These are phyloP conservation scores for Fusarium veterinarium DNA, from an alignment of 2,329 filamentous ascomycete genomes.

Conservation along the genomic window DNA sequence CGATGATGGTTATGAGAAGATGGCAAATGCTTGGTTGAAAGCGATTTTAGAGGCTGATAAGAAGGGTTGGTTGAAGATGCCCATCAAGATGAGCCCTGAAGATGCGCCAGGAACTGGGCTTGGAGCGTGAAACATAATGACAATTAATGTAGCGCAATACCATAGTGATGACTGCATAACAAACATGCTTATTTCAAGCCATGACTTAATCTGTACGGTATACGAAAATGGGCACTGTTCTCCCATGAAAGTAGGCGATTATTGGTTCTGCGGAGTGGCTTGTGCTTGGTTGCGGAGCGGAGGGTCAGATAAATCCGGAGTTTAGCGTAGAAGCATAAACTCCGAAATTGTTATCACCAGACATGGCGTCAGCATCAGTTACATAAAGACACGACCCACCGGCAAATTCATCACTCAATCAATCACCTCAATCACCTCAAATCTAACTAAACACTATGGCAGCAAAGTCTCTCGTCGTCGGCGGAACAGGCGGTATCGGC, in stretches of 20 bases:
- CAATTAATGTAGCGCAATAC: accelerated
- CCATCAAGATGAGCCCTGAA: slow-evolving; percentile 5
- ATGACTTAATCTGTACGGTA: background rate
- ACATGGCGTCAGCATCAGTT: background rate
- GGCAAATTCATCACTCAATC: background rate
- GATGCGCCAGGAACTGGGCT: slow-evolving; percentile 20
- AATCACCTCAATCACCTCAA: background rate
- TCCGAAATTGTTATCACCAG: background rate
- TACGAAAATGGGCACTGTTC: background rate
- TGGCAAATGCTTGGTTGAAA: slow-evolving; percentile 32
- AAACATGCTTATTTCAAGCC: background rate
- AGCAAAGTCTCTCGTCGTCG: slow-evolving; percentile 49
- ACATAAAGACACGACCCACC: background rate
- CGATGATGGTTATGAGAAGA: slow-evolving; percentile 31
- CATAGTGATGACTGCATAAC: background rate
- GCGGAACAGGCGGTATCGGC: slow-evolving; percentile 52
- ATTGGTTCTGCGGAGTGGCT: slow-evolving; percentile 6
- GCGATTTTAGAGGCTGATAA: slow-evolving; percentile 19
- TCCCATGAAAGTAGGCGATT: background rate
- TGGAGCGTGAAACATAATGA: background rate
- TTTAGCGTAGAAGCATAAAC: background rate
- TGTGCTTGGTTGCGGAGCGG: background rate
- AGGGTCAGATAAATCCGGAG: background rate
- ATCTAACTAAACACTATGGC: slow-evolving; percentile 11
- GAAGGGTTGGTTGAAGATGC: slow-evolving; percentile 29